Base-by-base conservation (phyloP, 352 stramenopile species). In the Pythium dissimile region DNA sequence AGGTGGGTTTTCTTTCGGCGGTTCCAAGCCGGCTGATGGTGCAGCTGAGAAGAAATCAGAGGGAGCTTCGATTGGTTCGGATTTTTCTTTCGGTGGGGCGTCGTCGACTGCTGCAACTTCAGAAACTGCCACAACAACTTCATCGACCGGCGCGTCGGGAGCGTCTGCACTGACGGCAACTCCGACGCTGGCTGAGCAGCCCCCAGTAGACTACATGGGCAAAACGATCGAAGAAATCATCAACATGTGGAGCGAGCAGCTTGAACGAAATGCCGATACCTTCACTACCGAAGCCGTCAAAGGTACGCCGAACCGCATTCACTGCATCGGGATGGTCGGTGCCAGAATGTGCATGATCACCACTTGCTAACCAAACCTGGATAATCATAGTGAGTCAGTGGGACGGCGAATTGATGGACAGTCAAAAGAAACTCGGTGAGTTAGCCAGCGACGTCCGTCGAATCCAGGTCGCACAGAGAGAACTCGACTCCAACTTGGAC, bases 221-320 rank as follows among this genome's bases (percentile, higher is more conserved):
- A 81, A 84, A 51, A 94, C 83, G 1, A 88, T 94, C 26, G 85
- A 94, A 75, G 83, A 94, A 60, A 93, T 94, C 48, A 94, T 94
- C 66, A 94, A 94, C 60, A 83, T 90, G 69, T 94, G 85, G 85
- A 93, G 85, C 39, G 85, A 94, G 66, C 83, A 94, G 53, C 61
- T 94, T 1, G 85, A 94, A 54, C 76, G 78, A 15, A 92, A 94
- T 31, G 85, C 80, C 2, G 84, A 91, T 46, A 89, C 85, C 16
- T 94, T 94, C 63, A 94, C 85, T 2, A 94, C 77, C 6, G 85
- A 94, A 74, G 85, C 85, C 39, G 85, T 94, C 12, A 92, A 92
- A 76, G 84, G 83, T 91, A 59, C 37, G 64, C 44, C n/a, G 3
- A 16, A n/a, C n/a, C 15, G 28, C 6, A 45, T n/a, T 28, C 7